Base-by-base conservation (phyloP, 345 rosid species). In the Citrus inodora region DNA sequence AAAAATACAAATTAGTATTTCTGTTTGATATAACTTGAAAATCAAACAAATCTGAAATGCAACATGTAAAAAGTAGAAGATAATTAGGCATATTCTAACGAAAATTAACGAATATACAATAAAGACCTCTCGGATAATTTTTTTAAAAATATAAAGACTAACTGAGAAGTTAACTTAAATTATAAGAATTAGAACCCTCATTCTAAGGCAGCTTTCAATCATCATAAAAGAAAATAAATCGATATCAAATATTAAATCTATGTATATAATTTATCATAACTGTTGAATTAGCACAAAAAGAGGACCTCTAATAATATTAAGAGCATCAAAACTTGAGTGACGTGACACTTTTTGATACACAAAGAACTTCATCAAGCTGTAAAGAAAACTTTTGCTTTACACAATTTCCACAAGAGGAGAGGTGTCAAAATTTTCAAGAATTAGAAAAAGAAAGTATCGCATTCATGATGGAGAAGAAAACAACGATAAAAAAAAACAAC, bases 71-170 rank as follows among this genome's bases (percentile, higher is more conserved):
- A 46, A 3, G 5, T 13, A 46, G 51, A 46, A 10, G 51, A 46
- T 13, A 46, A 46, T 46, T 1, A 46, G 14, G 17, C 1, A 46
- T 13, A 46, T 46, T 46, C 14, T 46, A 11, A 46, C 17, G 5
- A 46, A 46, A 46, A 46, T 11, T 46, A 46, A 13, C 0, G 4
- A 46, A 46, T 13, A 11, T 46, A 46, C 51, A 11, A 11, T 1
- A 46, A 46, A 0, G 5, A 46, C 0, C 4, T 1, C 0, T 46
- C 1, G 3, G 1, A 1, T 13, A 46, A 46, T 4, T 46, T 46
- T 37, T 42, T 46, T 46, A 13, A 46, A 46, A 46, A 46, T 46
- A 13, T 11, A 46, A 46, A 46, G 0, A 46, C 5, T 46, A 11
- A 13, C 5, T 46, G 0, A 46, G 5, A 46, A 13, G 17, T 46